Evolutionary conservation across 2,329 filamentous ascomycete genomes (phyloP).

Genomic region (Myriosclerotinia scirpicola): DNA sequence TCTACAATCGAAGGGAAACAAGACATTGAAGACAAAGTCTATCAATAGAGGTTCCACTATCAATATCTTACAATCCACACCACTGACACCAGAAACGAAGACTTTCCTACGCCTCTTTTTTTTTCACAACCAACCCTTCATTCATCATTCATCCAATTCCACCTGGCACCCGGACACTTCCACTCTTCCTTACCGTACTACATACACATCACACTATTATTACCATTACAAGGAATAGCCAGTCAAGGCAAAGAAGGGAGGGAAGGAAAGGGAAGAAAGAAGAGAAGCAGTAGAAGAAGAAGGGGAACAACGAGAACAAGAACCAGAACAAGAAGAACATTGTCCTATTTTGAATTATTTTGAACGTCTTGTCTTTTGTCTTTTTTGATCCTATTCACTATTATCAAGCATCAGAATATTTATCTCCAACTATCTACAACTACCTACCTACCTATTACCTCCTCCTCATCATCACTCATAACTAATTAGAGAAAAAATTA

Average conservation of each 20-base stretch:
- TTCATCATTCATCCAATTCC: slow-evolving; percentile 6
- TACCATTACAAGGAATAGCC: background rate
- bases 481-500: too few relatives aligned
- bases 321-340: slow-evolving; percentile 2
- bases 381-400: background rate
- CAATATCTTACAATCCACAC: slow-evolving; percentile 1
- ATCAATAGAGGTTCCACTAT: slow-evolving; percentile 7
- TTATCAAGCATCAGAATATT: background rate
- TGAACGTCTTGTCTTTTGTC: background rate
- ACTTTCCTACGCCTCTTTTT: background rate
- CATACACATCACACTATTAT: background rate
- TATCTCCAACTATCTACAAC: background rate
- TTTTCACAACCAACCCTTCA: background rate
- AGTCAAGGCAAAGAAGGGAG: background rate
- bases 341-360: background rate
- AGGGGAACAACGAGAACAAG: background rate
- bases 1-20: slow-evolving; percentile 7
- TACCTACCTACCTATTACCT: too few relatives aligned
- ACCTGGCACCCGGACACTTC: slow-evolving; percentile 5
- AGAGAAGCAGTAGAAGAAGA: background rate
- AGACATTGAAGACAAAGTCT: background rate
- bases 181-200: slow-evolving; percentile 11
- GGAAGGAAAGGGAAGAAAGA: background rate
- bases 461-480: too few relatives aligned
- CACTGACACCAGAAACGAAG: background rate